Conservation (phyloP, 805 yeast genomes). For the Candida sanyiensis region DNA sequence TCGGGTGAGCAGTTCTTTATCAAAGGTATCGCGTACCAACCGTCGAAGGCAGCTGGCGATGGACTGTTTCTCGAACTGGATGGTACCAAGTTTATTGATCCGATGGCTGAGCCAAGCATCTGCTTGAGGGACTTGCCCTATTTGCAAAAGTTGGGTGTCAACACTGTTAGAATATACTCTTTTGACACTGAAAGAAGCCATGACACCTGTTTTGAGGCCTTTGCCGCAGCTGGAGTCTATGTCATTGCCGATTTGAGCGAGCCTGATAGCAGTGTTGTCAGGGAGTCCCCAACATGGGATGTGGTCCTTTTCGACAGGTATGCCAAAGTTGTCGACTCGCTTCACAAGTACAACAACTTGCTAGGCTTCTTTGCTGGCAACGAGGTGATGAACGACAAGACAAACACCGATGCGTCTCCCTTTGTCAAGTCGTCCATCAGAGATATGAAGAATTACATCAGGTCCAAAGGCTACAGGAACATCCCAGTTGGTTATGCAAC, state of each 20-base stretch:
- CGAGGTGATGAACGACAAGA: constrained; percentile 82
- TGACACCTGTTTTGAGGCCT: constrained; percentile 67
- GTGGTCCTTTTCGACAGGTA: constrained; percentile 67
- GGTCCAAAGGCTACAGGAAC: constrained; percentile 54
- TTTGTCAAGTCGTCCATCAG: constrained; percentile 95
- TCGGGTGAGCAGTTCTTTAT: constrained; percentile 81
- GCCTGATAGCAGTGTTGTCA: constrained; percentile 71
- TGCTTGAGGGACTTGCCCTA: constrained; percentile 86
- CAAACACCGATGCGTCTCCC: constrained; percentile 87
- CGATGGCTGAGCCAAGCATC: constrained; percentile 61
- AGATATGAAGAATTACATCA: constrained; percentile 76
- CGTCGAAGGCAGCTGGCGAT: constrained; percentile 41
- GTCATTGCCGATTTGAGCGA: constrained; percentile 87
- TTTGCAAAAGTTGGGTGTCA: constrained; percentile 59
- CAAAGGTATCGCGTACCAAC: constrained; percentile 86
- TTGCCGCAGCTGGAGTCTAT: constrained; percentile 84
- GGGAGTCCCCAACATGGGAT: constrained; percentile 78
- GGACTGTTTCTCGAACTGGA: constrained; percentile 16
- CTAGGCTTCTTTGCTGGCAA: constrained; percentile 97
- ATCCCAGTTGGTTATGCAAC: constrained; percentile 95
- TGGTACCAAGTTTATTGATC: constrained; percentile 49
- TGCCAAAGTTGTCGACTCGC: constrained; percentile 72
- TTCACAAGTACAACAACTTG: constrained; percentile 72
- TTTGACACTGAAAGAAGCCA: constrained; percentile 69
- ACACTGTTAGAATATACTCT: constrained; percentile 82